These are phyloP conservation scores for Pleurotus tuoliensis DNA, from an alignment of 768 basidiomycete genomes.

Conservation along the genomic window DNA sequence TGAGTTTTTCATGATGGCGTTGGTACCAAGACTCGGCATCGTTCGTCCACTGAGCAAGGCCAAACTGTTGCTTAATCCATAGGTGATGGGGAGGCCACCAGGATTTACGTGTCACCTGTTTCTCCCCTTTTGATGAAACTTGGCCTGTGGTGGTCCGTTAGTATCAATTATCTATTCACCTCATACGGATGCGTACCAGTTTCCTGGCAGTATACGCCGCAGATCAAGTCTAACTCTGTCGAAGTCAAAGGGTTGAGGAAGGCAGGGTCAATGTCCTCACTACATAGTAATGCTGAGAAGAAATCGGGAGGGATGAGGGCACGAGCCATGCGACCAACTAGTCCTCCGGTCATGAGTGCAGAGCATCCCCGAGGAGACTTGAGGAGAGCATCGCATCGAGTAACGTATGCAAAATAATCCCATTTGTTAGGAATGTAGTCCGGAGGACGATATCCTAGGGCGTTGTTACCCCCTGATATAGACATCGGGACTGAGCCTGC, in stretches of 20 bases:
- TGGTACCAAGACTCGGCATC: background rate
- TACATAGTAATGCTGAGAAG: background rate
- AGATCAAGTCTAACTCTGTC: background rate
- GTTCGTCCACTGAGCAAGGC: background rate
- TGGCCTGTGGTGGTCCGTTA: background rate
- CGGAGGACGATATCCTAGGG: background rate
- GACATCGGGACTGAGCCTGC: too few relatives aligned
- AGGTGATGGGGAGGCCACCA: background rate
- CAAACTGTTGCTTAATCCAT: background rate
- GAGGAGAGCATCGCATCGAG: background rate
- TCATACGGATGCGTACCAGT: background rate
- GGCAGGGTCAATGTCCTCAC: background rate
- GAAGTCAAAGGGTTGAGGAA: background rate
- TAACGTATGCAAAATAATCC: background rate
- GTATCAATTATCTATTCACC: background rate
- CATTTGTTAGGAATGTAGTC: background rate
- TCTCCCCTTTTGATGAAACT: background rate
- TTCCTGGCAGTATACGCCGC: background rate
- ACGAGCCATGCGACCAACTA: background rate
- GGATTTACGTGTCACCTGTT: background rate
- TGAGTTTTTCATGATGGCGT: background rate
- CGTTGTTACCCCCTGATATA: background rate
- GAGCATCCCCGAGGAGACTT: background rate
- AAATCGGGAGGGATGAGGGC: background rate
- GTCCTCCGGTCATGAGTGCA: background rate